Evolutionary conservation across 2,329 filamentous ascomycete species (phyloP).

Genomic region (Xylariaceae sp.): DNA sequence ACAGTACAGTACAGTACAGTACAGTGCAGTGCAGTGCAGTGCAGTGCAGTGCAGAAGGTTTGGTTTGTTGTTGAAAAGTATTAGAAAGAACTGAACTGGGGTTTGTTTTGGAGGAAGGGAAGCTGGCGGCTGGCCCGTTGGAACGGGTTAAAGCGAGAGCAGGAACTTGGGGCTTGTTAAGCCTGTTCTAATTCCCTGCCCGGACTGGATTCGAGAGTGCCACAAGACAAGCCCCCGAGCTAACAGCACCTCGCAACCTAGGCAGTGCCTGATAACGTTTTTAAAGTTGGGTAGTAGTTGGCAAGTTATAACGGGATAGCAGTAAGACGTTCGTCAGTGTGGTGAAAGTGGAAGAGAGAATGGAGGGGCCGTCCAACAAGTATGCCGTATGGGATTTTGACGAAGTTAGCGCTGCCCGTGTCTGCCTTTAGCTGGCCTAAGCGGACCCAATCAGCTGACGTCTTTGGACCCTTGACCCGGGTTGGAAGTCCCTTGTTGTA

Average conservation of each 20-base stretch:
- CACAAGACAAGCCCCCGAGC: background rate
- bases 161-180: background rate
- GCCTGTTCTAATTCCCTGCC: background rate
- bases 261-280: background rate
- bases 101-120: background rate
- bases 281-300: background rate
- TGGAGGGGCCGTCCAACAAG: constrained; percentile 18
- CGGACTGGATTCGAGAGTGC: background rate
- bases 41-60: background rate
- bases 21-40: background rate
- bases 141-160: background rate
- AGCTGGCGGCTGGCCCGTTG: background rate
- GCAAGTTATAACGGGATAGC: background rate
- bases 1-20: background rate
- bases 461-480: constrained; percentile 18
- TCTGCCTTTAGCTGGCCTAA: constrained; percentile 12
- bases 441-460: constrained; percentile 31
- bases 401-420: constrained; percentile 31
- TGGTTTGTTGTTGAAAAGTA: background rate
- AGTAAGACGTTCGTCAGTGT: constrained; percentile 14
- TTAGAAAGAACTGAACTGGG: background rate
- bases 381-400: constrained; percentile 24
- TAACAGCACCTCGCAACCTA: too few species aligned
- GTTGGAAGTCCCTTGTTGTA: background rate
- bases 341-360: constrained; percentile 20